Base-by-base conservation (phyloP, 2,329 filamentous ascomycete genomes). In the Neocatenulostroma microsporum region DNA sequence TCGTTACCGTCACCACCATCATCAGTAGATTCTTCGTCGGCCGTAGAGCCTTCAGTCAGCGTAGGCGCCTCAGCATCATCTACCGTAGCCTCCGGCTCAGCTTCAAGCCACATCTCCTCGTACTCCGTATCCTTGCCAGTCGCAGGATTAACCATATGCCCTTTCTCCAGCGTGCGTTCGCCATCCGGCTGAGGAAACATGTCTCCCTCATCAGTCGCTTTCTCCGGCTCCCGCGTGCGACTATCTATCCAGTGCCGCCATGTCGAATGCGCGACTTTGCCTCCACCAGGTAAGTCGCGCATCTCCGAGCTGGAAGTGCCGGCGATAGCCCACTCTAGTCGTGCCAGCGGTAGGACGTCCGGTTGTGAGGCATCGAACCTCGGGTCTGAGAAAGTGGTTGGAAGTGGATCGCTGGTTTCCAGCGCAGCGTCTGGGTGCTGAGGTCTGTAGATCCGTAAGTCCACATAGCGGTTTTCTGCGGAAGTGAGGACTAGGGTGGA, bases 281-380 rank as follows among this genome's bases (percentile, higher is more conserved):
- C 18, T 21, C 26, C 24, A 9, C 46, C 26, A 10, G 31, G 17
- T 15, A n/a, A n/a, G n/a, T n/a, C n/a, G n/a, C n/a, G n/a, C n/a
- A n/a, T n/a, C n/a, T 21, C 14, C 4, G 28, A 21, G 13, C 31
- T 36, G 13, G 74, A 73, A 1, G 58, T 66, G 2, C 79, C 79
- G 0, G 73, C 74, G 46, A 82, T 78, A 3, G 72, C 78, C 80
- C 80, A 83, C 47, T 82, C 77, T 2, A 83, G 63, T 1, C 62
- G 50, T 13, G 56, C 45, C 12, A 50, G 12, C 15, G 49, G 42
- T 2, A 44, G 37, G 14, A 60, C 55, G 19, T 54, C 57, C n/a
- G n/a, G n/a, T n/a, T n/a, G n/a, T n/a, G n/a, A n/a, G n/a, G n/a
- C n/a, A n/a, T n/a, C n/a, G n/a, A n/a, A n/a, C n/a, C n/a, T n/a